These are phyloP conservation scores for Dactylellina leptospora DNA, from an alignment of 2,329 filamentous ascomycete genomes.

Conservation along the genomic window DNA sequence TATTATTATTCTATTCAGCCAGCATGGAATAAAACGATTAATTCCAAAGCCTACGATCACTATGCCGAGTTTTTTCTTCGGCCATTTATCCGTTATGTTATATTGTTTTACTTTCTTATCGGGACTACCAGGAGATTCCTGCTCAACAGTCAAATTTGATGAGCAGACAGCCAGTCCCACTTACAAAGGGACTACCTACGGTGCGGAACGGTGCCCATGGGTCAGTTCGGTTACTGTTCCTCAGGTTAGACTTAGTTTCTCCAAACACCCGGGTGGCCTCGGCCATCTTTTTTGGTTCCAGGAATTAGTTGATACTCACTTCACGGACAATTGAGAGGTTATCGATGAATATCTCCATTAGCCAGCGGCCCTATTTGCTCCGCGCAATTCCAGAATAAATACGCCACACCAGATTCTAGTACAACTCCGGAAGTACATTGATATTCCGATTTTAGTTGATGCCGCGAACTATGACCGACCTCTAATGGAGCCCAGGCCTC, in stretches of 20 bases:
- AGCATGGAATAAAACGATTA: slow-evolving; percentile 5
- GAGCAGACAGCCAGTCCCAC: background rate
- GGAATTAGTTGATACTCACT: background rate
- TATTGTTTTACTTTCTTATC: no score
- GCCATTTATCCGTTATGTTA: no score
- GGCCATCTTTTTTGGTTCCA: background rate
- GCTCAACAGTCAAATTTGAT: background rate
- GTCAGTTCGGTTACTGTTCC: background rate
- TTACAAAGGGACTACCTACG: background rate
- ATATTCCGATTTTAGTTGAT: background rate
- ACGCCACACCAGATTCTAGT: no score
- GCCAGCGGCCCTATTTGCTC: background rate
- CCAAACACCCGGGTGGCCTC: background rate
- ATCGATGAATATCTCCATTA: background rate
- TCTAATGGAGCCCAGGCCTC: no score
- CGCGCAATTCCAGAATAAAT: background rate
- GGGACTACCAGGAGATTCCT: no score
- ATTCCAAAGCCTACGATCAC: background rate
- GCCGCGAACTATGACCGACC: no score
- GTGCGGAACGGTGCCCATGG: background rate
- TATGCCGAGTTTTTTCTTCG: no score
- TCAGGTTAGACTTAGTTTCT: background rate
- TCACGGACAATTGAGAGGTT: background rate
- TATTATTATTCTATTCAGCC: slow-evolving; percentile 1
- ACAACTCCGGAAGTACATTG: no score